Evolutionary conservation across 2,329 filamentous ascomycete species (phyloP), one percentile per base, ranked within the genome.

Genomic region (Verticillium longisporum): DNA sequence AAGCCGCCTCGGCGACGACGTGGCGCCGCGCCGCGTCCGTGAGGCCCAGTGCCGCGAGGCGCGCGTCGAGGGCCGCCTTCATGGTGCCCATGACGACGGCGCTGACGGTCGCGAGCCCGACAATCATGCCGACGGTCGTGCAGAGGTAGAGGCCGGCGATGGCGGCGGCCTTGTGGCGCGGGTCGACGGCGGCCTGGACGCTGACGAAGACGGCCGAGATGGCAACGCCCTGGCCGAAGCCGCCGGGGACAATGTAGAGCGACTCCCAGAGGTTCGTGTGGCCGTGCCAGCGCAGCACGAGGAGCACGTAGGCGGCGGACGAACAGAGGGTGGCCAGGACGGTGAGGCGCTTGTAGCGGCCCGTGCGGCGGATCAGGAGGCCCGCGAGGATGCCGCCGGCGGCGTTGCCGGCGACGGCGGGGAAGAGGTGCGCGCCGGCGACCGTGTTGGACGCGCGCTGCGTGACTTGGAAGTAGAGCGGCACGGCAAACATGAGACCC

Each of bases 401-500:
- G 0, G 87, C 83, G 66, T 91, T 90, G 0, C 88, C 88, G 0
- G 83, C 72, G 0, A 91, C 86, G 0, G 88, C 84, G 0, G 88
- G 88, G 41, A 90, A 78, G 0, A 91, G 75, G 66, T 89, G 86
- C 0, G 82, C 73, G 0, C 81, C 81, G 0, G 88, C 85, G 1
- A 76, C 73, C 0, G 86, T 85, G 56, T 82, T 84, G 1, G 83
- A 84, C 2, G 79, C 80, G 0, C 77, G 74, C 6, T 81, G 74
- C 0, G 87, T 87, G 1, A 88, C 81, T 61, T 88, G 85, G 65
- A 91, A 91, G 72, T 90, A 91, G 0, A 91, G 73, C 0, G 88
- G 88, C 0, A 90, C 80, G 0, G 82, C 80, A 59, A 85, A 87
- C 82, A 89, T 86, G 3, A 62, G 61, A 10, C 62, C 62, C 4